These are phyloP conservation scores for Xerophyta viscosa DNA, from an alignment of 106 monocot species.

Conservation along the genomic window DNA sequence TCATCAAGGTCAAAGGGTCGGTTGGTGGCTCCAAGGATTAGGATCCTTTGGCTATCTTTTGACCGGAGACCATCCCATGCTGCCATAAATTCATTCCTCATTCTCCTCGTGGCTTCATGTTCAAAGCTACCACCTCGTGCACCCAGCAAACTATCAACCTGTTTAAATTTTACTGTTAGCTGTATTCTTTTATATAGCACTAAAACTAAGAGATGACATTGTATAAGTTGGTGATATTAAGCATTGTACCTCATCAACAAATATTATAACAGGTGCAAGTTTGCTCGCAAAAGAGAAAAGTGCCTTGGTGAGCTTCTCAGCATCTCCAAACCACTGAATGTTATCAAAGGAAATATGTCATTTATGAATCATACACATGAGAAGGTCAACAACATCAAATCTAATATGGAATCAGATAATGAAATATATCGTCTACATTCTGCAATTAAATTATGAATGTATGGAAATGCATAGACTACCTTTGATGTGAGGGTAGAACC, in stretches of 20 bases:
- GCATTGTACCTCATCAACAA: constrained; percentile 85
- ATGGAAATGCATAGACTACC: constrained; percentile 31
- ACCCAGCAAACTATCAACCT: constrained; percentile 96
- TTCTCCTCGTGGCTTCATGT: constrained; percentile 93
- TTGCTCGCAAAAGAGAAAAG: constrained; percentile 93
- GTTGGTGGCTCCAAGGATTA: constrained; percentile 95
- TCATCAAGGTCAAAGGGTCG: constrained; percentile 99
- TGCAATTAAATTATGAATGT: too few species aligned
- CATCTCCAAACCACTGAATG: constrained; percentile 99
- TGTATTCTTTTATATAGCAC: neutral
- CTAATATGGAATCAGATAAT: too few species aligned
- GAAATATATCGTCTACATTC: too few species aligned
- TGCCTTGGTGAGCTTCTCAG: constrained; percentile 96
- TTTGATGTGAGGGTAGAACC: constrained; percentile 93
- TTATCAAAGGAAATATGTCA: too few species aligned
- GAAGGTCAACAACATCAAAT: neutral
- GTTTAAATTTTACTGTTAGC: too few species aligned
- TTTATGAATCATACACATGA: constrained; percentile 1
- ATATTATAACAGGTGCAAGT: constrained; percentile 94
- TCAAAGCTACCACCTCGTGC: constrained; percentile 91
- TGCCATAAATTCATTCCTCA: constrained; percentile 98
- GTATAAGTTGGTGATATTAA: neutral
- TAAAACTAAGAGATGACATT: neutral
- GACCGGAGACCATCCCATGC: constrained; percentile 97
- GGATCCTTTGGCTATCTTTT: constrained; percentile 90